Evolutionary conservation across 306 rosid genomes (phyloP).

Genomic region (Hippophae gyantsensis): DNA sequence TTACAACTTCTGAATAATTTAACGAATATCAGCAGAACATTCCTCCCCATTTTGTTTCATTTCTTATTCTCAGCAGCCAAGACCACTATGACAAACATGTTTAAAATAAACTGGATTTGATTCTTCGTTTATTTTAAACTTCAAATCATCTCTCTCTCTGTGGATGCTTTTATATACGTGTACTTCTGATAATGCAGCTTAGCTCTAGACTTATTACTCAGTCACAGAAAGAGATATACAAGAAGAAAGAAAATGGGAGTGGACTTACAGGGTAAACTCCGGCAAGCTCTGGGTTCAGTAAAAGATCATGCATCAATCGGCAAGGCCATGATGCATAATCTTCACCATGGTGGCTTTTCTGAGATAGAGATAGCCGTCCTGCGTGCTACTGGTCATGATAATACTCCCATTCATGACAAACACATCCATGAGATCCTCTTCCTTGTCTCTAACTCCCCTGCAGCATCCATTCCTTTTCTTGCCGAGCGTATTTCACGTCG

Average conservation of each 20-base stretch:
- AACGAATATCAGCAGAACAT: constrained; percentile 22
- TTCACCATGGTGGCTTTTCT: constrained; percentile 36
- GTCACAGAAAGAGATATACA: constrained; percentile 6
- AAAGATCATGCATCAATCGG: constrained; percentile 58
- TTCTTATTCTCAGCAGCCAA: neutral
- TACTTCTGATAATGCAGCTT: constrained; percentile 10
- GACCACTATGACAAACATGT: neutral
- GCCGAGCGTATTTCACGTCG: constrained; percentile 48
- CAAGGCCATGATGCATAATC: constrained; percentile 41
- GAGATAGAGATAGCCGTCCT: constrained; percentile 47
- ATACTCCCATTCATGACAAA: constrained; percentile 45
- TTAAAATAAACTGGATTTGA: constrained; percentile 33
- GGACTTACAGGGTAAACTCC: constrained; percentile 39
- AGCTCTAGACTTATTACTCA: constrained; percentile 27
- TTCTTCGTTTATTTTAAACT: constrained; percentile 20
- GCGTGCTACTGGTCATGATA: constrained; percentile 44
- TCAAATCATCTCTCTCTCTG: constrained; percentile 12
- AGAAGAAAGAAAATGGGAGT: constrained; percentile 25
- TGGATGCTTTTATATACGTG: constrained; percentile 22
- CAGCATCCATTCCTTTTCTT: constrained; percentile 43
- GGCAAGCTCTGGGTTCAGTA: constrained; percentile 38
- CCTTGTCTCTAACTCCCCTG: constrained; percentile 38
- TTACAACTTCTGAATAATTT: constrained; percentile 10
- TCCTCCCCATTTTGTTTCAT: constrained; percentile 21
- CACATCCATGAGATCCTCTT: constrained; percentile 60